These are phyloP conservation scores for Solanum medicagineum DNA, from an alignment of 257 asterid genomes.

Conservation along the genomic window DNA sequence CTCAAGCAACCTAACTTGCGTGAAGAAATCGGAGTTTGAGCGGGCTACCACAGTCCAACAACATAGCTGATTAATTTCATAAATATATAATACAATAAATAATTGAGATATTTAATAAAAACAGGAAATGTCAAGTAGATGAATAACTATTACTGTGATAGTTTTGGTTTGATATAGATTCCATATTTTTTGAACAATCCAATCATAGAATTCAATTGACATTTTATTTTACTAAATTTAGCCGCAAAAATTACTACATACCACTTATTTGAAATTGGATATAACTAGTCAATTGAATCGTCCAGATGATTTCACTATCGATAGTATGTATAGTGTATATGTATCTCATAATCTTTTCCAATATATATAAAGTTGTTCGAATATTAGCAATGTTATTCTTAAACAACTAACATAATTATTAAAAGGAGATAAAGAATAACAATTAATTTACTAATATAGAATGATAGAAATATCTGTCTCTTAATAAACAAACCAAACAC, in stretches of 20 bases:
- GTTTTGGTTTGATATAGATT: not conserved
- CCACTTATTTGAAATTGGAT: not conserved
- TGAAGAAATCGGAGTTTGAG: no score
- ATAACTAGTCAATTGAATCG: not conserved
- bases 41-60: not conserved
- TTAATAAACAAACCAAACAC: no score
- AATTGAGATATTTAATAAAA: not conserved
- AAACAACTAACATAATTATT: no score
- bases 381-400: no score
- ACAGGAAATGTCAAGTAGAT: not conserved
- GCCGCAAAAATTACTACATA: not conserved
- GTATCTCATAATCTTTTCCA: not conserved
- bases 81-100: not conserved
- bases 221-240: not conserved
- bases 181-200: not conserved
- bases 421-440: no score
- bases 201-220: not conserved
- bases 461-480: no score
- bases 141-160: not conserved
- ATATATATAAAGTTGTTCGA: no score
- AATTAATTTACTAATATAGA: no score
- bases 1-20: no score
- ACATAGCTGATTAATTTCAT: not conserved
- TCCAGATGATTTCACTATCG: not conserved
- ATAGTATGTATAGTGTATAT: not conserved